Percentiles rank a stretch among this genome's conserved stretches.
Conservation (phyloP, 305 asterid genomes). For the Striga hermonthica region DNA sequence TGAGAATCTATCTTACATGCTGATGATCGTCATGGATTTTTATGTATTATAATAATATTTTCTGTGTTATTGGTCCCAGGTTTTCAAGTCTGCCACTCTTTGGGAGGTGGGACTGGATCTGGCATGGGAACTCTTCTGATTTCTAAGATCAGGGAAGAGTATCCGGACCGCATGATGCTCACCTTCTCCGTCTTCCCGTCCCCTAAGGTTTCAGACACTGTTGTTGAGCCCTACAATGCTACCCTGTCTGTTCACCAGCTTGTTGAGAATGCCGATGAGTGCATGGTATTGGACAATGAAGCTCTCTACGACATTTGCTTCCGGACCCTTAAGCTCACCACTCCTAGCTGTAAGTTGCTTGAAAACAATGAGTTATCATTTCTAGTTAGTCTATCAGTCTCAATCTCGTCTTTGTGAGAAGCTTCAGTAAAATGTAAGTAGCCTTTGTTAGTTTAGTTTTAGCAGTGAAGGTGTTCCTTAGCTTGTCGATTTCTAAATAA, state of each 20-base stretch:
- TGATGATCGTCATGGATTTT: too few species aligned
- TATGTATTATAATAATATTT: background rate
- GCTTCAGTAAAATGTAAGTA: too few species aligned
- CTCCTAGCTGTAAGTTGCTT: constrained; percentile 61
- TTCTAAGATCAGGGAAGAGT: constrained; percentile 72
- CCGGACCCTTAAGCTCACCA: constrained; percentile 69
- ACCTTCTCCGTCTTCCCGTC: constrained; percentile 67
- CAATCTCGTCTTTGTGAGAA: too few species aligned
- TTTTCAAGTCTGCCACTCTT: constrained; percentile 56
- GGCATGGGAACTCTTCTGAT: constrained; percentile 80
- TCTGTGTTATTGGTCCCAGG: constrained; percentile 31
- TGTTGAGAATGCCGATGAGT: constrained; percentile 78
- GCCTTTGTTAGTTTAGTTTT: background rate
- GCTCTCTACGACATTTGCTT: constrained; percentile 74
- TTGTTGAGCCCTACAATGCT: constrained; percentile 79
- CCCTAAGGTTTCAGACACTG: constrained; percentile 77
- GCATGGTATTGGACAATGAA: constrained; percentile 77
- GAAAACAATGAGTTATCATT: background rate
- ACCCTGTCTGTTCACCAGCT: constrained; percentile 80
- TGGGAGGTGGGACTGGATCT: constrained; percentile 70
- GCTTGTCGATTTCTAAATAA: constrained; percentile 9
- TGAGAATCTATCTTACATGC: background rate
- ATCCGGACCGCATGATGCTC: constrained; percentile 74
- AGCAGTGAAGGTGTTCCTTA: background rate
- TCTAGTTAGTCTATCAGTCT: too few species aligned